phyloP scores from a whole-genome alignment of 306 rosid genomes.

The Corylus heterophylla region DNA sequence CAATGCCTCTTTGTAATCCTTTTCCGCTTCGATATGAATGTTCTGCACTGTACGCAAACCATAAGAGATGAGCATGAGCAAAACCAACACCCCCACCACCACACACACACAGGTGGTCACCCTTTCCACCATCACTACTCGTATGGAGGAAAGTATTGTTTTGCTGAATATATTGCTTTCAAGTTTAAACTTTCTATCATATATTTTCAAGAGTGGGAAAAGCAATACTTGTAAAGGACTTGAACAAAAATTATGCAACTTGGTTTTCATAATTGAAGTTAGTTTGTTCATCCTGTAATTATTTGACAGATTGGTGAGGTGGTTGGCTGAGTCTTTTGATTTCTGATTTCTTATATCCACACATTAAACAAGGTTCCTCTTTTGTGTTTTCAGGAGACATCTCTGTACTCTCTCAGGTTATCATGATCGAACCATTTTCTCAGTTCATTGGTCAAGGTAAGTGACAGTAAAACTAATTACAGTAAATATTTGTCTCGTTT shows the following conservation, averaged over 20 bases:
- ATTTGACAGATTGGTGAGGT: neutral
- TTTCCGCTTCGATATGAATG: neutral
- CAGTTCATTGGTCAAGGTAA: slow-evolving; percentile 99
- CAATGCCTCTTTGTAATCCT: neutral
- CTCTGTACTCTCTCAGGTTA: slow-evolving; percentile 81
- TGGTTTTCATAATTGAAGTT: neutral
- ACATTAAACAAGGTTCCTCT: slow-evolving; percentile 25
- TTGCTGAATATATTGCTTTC: neutral
- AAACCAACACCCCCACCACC: no score
- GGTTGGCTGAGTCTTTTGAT: neutral
- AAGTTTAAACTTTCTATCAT: neutral
- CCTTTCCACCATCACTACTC: neutral
- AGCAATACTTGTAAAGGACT: slow-evolving; percentile 2
- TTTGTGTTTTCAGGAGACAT: slow-evolving; percentile 74
- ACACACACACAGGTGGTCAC: neutral
- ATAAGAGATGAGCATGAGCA: neutral
- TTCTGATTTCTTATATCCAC: slow-evolving; percentile 17
- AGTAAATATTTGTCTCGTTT: slow-evolving; percentile 11
- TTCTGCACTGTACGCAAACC: neutral
- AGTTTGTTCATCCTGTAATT: neutral
- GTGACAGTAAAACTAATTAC: slow-evolving; percentile 16
- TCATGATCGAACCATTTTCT: slow-evolving; percentile 95
- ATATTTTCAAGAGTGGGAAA: neutral
- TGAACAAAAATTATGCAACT: neutral
- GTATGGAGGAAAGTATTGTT: neutral